phyloP scores from a whole-genome alignment of 108 stramenopile genomes.

The Parietichytrium sp. region DNA sequence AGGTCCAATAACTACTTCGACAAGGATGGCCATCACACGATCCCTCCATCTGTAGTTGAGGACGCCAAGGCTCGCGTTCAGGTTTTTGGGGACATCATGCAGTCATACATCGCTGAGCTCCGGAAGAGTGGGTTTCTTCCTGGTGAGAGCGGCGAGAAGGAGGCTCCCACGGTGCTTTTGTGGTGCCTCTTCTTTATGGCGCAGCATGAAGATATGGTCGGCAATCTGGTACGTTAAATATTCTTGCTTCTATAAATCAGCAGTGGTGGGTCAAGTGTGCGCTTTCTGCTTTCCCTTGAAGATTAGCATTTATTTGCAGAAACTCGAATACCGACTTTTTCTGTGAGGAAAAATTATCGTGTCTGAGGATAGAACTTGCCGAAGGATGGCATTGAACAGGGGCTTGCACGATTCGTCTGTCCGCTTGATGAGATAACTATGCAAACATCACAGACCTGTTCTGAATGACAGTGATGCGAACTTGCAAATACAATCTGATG shows the following conservation, averaged over 20 bases:
- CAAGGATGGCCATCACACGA: slow-evolving; percentile 53
- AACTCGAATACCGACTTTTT: too few relatives aligned
- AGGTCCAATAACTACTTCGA: slow-evolving; percentile 33
- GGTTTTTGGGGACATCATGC: slow-evolving; percentile 65
- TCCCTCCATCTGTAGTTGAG: slow-evolving; percentile 73
- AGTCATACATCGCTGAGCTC: slow-evolving; percentile 68
- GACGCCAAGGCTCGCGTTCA: slow-evolving; percentile 61
- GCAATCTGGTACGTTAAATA: slow-evolving; percentile 47
- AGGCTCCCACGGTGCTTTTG: slow-evolving; percentile 68
- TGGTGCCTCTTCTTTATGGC: slow-evolving; percentile 83
- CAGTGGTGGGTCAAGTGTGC: too few relatives aligned
- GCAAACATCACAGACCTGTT: slow-evolving; percentile 42
- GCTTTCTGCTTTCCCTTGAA: too few relatives aligned
- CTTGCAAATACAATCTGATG: too few relatives aligned
- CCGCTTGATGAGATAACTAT: slow-evolving; percentile 23
- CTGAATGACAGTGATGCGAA: neutral
- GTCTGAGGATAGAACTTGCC: too few relatives aligned
- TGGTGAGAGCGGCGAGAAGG: slow-evolving; percentile 56
- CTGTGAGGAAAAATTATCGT: too few relatives aligned
- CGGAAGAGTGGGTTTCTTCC: slow-evolving; percentile 52
- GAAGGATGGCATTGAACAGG: too few relatives aligned
- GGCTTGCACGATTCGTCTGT: too few relatives aligned
- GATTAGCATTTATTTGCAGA: too few relatives aligned
- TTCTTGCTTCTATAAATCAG: too few relatives aligned
- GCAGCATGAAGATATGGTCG: slow-evolving; percentile 75